Evolutionary conservation across 371 early-diverging fungal genomes (phyloP), one percentile per base, ranked within the genome.

Genomic region (Nematocida parisii): DNA sequence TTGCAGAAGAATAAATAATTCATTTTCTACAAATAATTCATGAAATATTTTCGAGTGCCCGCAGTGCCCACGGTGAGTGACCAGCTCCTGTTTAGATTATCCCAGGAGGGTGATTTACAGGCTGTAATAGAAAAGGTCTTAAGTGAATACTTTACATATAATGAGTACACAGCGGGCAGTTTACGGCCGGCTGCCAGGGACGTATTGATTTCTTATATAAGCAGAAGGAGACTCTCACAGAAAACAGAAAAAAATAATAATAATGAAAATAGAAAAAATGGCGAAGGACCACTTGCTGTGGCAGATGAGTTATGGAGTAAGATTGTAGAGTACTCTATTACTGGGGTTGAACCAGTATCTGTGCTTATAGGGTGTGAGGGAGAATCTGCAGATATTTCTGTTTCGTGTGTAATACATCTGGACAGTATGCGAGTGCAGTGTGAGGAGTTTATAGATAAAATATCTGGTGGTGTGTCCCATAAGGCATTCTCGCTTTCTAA

Each of bases 1-100:
- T 93, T 82, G 92, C 93, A 72, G 92, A 90, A 60, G 72, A 85
- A 82, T 87, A 85, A 87, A 71, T 71, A 80, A 72, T 60, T 72
- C 61, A 73, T 42, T 61, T 61, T 61, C 73, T 61, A 61, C 39
- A 61, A 73, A 50, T 18, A 33, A 20, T 61, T 50, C 62, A 67
- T 64, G 64, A 64, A 64, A 64, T 39, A 64, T 64, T 64, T 64
- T 64, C 27, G 45, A 40, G 5, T 64, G 5, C 64, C 64, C 11
- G 64, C 27, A 42, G 44, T 64, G 18, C 42, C 7, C 64, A 5
- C 39, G 9, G 64, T 64, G 42, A 64, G 42, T 11, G 64, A 64
- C 5, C n/a, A 15, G 0, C 22, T 64, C 11, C 44, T 64, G 1
- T 7, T 15, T 22, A 7, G 39, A 42, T 42, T 64, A 42, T 5